Evolutionary conservation across 345 rosid genomes (phyloP).

Genomic region (Dovyalis caffra): DNA sequence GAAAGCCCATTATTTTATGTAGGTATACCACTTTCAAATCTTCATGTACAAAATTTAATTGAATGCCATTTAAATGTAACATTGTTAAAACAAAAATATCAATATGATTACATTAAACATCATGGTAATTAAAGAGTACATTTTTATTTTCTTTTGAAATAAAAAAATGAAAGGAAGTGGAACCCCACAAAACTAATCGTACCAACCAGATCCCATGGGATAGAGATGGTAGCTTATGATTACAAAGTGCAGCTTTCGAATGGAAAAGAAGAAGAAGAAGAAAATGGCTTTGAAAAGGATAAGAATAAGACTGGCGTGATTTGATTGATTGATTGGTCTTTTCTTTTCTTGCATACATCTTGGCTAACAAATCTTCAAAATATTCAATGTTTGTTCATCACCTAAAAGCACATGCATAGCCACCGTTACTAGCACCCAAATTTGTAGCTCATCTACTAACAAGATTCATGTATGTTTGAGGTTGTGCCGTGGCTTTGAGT

Average conservation of each 20-base stretch:
- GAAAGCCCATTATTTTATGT: too few species aligned
- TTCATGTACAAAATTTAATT: not conserved
- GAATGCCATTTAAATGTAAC: too few species aligned
- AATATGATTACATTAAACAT: too few species aligned
- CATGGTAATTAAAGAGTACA: too few species aligned
- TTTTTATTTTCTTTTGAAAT: too few species aligned
- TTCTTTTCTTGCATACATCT: not conserved
- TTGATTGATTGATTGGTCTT: conserved; percentile 34
- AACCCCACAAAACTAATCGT: not conserved
- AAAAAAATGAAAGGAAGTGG: not conserved
- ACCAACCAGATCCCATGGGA: not conserved
- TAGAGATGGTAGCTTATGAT: not conserved
- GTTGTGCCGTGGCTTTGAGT: too few species aligned
- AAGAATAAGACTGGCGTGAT: not conserved
- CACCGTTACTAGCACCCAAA: too few species aligned
- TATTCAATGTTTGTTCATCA: not conserved
- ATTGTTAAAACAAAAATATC: too few species aligned
- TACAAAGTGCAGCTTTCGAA: not conserved
- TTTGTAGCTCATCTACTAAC: too few species aligned
- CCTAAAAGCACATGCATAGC: not conserved
- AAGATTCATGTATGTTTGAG: too few species aligned
- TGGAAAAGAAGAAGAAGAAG: not conserved
- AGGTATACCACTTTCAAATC: too few species aligned
- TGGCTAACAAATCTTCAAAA: conserved; percentile 8
- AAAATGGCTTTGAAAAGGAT: not conserved